Evolutionary conservation across 2,329 filamentous ascomycete genomes (phyloP), one percentile per base, ranked within the genome.

Genomic region (Cladosporium sp.): DNA sequence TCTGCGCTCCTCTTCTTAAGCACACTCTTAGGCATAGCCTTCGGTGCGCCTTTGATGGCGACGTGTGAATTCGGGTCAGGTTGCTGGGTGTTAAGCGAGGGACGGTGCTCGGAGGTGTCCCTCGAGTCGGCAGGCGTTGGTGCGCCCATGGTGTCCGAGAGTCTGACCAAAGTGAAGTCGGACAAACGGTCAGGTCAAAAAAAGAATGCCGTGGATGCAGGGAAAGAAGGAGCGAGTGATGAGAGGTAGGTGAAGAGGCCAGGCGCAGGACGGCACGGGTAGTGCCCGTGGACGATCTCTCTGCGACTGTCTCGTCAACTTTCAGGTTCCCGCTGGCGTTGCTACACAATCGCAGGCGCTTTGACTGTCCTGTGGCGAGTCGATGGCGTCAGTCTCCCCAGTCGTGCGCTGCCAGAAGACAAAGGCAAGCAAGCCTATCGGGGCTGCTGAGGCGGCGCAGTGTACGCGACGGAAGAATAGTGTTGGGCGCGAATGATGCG

Each of bases 1-100:
- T 56, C 59, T 58, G 40, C 54, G 22, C 22, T 55, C 36, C 37
- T 63, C 59, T 28, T 55, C 22, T 50, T 55, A 22, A 20, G 54
- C 40, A 56, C 54, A 39, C 54, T 30, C 20, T 56, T 56, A 34
- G 54, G 42, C 40, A 22, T 20, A 34, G 30, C 30, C 30, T 34
- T 34, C 3, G 30, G 30, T 7, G 30, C 39, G 5, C 34, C 5
- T 22, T 56, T 56, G 34, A 28, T 30, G 42, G 42, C 42, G n/a
- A 38, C n/a, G 54, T 56, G 54, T 2, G 54, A 17, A 7, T 47
- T 37, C 19, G 28, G 54, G 20, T 56, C 42, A 8, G 54, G 54
- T 22, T 56, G 54, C 20, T 49, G 54, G 11, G 28, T 49, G 22
- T 56, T 56, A 9, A 56, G 54, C 20, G 54, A 56, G 22, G 54